A percentile compares a stretch with the other conserved stretches of the same genome.
Evolutionary conservation across 306 rosid species (phyloP).

Genomic region (Inga leiocalycina): DNA sequence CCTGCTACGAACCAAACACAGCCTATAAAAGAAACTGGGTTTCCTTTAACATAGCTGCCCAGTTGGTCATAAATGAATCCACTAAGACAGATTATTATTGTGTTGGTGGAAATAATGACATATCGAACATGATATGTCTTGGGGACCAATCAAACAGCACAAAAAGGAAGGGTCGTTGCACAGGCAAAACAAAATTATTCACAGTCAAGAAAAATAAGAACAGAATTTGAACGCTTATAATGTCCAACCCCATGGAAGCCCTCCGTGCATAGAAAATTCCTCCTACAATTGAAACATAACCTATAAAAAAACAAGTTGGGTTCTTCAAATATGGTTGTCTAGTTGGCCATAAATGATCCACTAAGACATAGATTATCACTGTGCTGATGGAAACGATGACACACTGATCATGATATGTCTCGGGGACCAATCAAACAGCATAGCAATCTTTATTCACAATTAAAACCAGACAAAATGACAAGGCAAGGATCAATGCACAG

Average conservation of each 20-base stretch:
- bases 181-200: background rate
- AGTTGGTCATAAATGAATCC: constrained; percentile 44
- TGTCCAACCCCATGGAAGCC: background rate
- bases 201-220: background rate
- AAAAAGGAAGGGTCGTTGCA: background rate
- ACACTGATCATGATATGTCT: constrained; percentile 47
- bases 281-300: background rate
- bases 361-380: constrained; percentile 51
- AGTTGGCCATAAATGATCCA: constrained; percentile 44
- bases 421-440: constrained; percentile 70
- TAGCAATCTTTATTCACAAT: background rate
- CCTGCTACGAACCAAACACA: background rate
- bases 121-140: constrained; percentile 43
- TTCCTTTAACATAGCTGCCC: constrained; percentile 42
- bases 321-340: constrained; percentile 46
- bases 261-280: background rate
- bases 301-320: constrained; percentile 36
- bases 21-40: constrained; percentile 33
- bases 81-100: constrained; percentile 54
- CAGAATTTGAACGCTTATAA: background rate
- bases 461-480: background rate
- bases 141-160: constrained; percentile 70
- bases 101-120: constrained; percentile 72
- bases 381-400: constrained; percentile 71
- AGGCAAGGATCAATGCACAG: background rate